A percentile compares a stretch with the other conserved stretches of the same genome.
phyloP scores from a whole-genome alignment of 768 basidiomycete genomes.

The Boletus subparvulus region DNA sequence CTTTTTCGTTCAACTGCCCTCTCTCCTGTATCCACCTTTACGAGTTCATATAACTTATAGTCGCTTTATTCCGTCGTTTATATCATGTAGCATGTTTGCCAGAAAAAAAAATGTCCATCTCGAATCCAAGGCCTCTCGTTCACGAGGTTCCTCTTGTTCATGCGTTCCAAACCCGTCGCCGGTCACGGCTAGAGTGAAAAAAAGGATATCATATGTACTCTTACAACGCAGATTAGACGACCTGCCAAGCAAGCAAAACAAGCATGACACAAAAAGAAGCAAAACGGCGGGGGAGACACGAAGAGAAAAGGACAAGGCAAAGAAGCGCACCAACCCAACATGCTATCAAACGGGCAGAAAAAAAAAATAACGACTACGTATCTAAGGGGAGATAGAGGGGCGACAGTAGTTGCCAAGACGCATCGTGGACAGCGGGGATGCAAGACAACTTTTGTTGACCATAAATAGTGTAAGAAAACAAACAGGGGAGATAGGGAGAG shows the following conservation, averaged over 20 bases:
- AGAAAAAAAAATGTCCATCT: neutral
- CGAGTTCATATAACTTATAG: slow-evolving; percentile 5
- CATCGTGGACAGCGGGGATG: neutral
- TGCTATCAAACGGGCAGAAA: too few species aligned
- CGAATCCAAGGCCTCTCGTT: neutral
- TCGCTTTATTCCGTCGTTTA: neutral
- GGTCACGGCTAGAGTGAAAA: neutral
- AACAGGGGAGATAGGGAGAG: neutral
- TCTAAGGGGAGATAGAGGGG: neutral
- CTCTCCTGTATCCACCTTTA: neutral
- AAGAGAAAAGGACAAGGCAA: neutral
- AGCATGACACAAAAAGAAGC: neutral
- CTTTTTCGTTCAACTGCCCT: neutral
- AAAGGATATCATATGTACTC: neutral
- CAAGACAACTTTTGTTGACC: slow-evolving; percentile 26
- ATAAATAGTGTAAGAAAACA: slow-evolving; percentile 27
- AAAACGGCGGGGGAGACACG: too few species aligned
- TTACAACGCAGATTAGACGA: neutral
- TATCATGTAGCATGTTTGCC: neutral
- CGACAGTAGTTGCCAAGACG: neutral
- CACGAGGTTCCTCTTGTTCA: neutral
- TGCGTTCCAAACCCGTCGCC: too few species aligned
- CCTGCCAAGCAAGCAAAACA: neutral
- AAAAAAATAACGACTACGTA: neutral
- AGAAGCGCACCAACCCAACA: neutral